A percentile compares a stretch with the other conserved stretches of the same genome.
Evolutionary conservation across 148 eudicot species (phyloP).

Genomic region (Vaccinium corymbosum): DNA sequence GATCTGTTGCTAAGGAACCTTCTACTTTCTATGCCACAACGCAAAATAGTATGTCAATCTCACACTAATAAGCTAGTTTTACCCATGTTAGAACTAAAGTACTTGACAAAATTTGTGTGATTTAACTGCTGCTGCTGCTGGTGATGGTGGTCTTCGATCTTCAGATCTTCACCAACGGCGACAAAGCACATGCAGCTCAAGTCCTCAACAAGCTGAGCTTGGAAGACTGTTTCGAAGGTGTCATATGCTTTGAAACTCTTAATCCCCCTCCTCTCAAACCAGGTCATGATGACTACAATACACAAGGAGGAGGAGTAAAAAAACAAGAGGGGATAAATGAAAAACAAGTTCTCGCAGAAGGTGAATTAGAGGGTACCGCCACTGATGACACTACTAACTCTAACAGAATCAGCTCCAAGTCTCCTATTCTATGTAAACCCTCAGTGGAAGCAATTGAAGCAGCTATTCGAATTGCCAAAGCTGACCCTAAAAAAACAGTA

Average conservation of each 20-base stretch:
- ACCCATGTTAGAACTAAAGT: neutral
- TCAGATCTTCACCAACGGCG: constrained; percentile 82
- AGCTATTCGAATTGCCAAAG: constrained; percentile 61
- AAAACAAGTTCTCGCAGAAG: neutral
- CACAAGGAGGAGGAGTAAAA: neutral
- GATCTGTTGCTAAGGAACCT: constrained; percentile 75
- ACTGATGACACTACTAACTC: constrained; percentile 1
- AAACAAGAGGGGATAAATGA: neutral
- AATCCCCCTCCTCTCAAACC: constrained; percentile 30
- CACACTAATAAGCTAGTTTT: neutral
- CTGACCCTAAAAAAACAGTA: constrained; percentile 79
- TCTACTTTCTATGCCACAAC: constrained; percentile 77
- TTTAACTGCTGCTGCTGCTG: neutral
- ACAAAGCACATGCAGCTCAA: constrained; percentile 56
- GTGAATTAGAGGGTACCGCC: neutral
- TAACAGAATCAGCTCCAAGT: neutral
- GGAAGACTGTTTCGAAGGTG: constrained; percentile 89
- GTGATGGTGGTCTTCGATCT: neutral
- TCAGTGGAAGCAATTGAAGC: constrained; percentile 63
- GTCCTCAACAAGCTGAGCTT: constrained; percentile 55
- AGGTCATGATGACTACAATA: neutral
- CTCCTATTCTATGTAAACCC: constrained; percentile 69
- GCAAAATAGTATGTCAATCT: constrained; percentile 62
- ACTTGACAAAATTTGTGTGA: neutral
- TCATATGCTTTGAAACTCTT: constrained; percentile 89